Base-by-base conservation (phyloP, 2,329 filamentous ascomycete species). In the Fusarium sp. region DNA sequence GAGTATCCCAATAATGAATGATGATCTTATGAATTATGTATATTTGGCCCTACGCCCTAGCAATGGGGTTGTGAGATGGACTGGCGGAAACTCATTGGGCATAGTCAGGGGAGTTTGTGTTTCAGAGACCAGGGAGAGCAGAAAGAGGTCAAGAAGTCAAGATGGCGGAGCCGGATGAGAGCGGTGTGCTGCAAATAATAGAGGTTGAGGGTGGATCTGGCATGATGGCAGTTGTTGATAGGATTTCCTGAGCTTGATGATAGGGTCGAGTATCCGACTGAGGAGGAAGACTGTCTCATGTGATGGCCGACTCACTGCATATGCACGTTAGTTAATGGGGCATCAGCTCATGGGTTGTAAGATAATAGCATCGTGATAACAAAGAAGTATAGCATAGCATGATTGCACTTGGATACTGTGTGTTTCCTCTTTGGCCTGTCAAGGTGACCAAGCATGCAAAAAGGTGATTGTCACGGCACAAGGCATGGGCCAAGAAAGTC, bases 1-100 rank as follows among this genome's bases (percentile, higher is more conserved):
- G 71, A 73, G 61, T 71, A 83, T 65, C 81, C 82, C 49, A 80
- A 80, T 54, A 79, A 83, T 72, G 80, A 83, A 43, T 74, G 72
- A 69, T 61, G 65, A 76, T 74, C 58, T 61, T 67, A 72, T 65
- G 65, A 73, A 59, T 70, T 68, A 71, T 59, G 57, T 56, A 57
- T 61, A 36, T 65, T 65, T 54, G 40, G 20, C 54, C 48, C 50
- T 19, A 42, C 42, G 34, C 39, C 48, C 36, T n/a, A 49, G 49
- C 38, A 42, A 67, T 62, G 12, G 40, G 44, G 54, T 38, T 48
- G 67, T 48, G 40, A 30, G 56, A 61, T 34, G 43, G 38, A 46
- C 40, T 46, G 36, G 59, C 19, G 38, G 32, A 54, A 42, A 57
- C 36, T 61, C 36, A 44, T 62, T 40, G 24, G 64, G 51, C 39